Conservation (phyloP, 202 grass and related monocot species). For the Digitaria exilis region DNA sequence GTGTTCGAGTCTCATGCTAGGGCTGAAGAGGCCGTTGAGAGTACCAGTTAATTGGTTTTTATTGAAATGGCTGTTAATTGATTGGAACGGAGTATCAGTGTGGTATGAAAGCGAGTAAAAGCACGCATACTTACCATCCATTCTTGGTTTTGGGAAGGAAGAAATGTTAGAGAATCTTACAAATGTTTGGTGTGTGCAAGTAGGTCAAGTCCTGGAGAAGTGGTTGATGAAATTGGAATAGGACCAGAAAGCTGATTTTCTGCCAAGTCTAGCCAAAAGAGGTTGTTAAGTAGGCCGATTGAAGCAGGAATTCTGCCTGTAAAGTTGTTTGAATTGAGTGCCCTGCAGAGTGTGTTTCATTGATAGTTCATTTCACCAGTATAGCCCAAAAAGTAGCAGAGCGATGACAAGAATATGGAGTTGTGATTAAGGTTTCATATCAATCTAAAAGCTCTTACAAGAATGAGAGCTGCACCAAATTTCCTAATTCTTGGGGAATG, state of each 20-base stretch:
- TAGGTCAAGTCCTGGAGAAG: slow-evolving; percentile 66
- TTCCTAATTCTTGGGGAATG: slow-evolving; percentile 72
- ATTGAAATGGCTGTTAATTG: slow-evolving; percentile 81
- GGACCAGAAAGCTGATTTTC: slow-evolving; percentile 74
- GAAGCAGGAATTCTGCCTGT: slow-evolving; percentile 66
- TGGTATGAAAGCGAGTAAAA: neutral
- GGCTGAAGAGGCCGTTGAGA: slow-evolving; percentile 70
- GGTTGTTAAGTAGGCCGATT: slow-evolving; percentile 65
- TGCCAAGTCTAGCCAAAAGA: slow-evolving; percentile 75
- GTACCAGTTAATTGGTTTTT: slow-evolving; percentile 75
- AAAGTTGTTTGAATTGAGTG: slow-evolving; percentile 83
- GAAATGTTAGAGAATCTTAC: slow-evolving; percentile 46
- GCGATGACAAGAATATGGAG: slow-evolving; percentile 20
- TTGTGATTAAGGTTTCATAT: slow-evolving; percentile 20
- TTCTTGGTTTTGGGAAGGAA: slow-evolving; percentile 3
- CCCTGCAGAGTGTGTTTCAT: slow-evolving; percentile 53
- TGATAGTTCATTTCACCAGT: slow-evolving; percentile 6
- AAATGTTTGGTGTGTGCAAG: slow-evolving; percentile 69
- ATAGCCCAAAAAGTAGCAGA: slow-evolving; percentile 18
- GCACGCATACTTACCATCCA: neutral
- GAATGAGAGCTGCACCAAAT: slow-evolving; percentile 60
- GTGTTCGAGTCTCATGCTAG: slow-evolving; percentile 68
- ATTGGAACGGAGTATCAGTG: slow-evolving; percentile 9
- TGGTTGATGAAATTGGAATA: slow-evolving; percentile 65
- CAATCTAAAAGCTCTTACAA: slow-evolving; percentile 57